Evolutionary conservation across 208 protist genomes (phyloP), one percentile per base, ranked within the genome.

Genomic region (Herpetomonas samuelpessoai): DNA sequence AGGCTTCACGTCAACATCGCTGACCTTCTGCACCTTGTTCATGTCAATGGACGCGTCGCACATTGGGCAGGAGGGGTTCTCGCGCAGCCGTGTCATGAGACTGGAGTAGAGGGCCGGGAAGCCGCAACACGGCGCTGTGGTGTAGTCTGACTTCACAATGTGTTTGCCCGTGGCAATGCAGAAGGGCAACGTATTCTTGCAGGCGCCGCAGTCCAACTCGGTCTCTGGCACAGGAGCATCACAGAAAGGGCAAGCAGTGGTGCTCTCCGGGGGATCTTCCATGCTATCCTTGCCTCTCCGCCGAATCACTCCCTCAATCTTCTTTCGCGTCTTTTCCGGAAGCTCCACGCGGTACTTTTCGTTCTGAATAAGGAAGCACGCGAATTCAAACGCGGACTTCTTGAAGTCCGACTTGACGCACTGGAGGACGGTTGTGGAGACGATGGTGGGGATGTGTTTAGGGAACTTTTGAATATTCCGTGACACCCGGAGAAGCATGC

Each of bases 401-500:
- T 91, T 87, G 57, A 97, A 95, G 41, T 76, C 78, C 0, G 80
- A 76, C 65, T 94, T 95, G 38, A 93, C 57, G 67, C 97, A 99
- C 83, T 99, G 97, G 44, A 98, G 84, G 30, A 98, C 97, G 1
- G 93, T 96, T 1, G 93, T 94, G 14, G 97, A 97, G 26, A 99
- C 66, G 55, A 99, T 99, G 18, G 76, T 81, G 22, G 97, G 78
- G 55, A 97, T 81, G 88, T 99, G 95, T 59, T 86, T 68, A 39
- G 95, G 94, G 64, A 98, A 98, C 61, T 93, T 92, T 35, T 89
- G 86, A 56, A 98, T 98, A 69, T 98, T 98, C 60, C 91, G 83
- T 4, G 95, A 81, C 22, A 98, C 96, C 14, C 98, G 93, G 30
- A 98, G 69, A 19, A 99, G 84, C 95, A 99, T 96, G 28, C 97